Percentiles rank a stretch among this genome's conserved stretches.
These are phyloP conservation scores for Metrosideros polymorpha DNA, from an alignment of 441 rosid species.

Conservation along the genomic window DNA sequence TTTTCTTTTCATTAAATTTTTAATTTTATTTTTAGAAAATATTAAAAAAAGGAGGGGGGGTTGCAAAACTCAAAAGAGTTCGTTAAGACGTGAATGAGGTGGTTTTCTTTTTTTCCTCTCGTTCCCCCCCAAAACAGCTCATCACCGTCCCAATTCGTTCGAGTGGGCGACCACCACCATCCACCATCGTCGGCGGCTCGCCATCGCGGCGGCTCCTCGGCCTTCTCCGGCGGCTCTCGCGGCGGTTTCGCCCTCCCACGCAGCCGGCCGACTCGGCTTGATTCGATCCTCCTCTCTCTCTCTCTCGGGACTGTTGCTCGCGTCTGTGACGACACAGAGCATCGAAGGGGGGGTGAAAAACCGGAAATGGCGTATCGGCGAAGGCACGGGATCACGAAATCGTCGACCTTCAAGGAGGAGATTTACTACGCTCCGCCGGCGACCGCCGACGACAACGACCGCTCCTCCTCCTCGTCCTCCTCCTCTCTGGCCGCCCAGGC, in stretches of 20 bases:
- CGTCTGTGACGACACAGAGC: background rate
- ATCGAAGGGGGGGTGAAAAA: background rate
- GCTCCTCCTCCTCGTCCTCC: slow-evolving; percentile 7
- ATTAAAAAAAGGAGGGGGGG: background rate
- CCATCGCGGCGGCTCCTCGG: background rate
- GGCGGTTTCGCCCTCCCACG: background rate
- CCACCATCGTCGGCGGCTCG: background rate
- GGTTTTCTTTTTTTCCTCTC: background rate
- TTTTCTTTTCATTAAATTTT: background rate
- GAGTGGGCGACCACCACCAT: background rate
- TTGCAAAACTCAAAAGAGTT: background rate
- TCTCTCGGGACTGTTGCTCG: background rate
- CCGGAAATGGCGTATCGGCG: slow-evolving; percentile 78
- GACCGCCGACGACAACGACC: background rate
- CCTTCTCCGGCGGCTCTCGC: background rate
- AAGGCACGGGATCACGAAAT: slow-evolving; percentile 66
- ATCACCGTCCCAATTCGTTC: background rate
- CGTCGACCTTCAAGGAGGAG: slow-evolving; percentile 82
- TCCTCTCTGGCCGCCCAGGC: slow-evolving; percentile 73
- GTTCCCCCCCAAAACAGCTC: background rate
- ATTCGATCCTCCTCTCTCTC: background rate
- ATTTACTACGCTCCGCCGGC: slow-evolving; percentile 22
- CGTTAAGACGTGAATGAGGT: background rate
- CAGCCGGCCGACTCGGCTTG: background rate
- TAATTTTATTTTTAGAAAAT: background rate